Evolutionary conservation across 208 protist genomes (phyloP).

Genomic region (Acanthamoeba culbertsoni): DNA sequence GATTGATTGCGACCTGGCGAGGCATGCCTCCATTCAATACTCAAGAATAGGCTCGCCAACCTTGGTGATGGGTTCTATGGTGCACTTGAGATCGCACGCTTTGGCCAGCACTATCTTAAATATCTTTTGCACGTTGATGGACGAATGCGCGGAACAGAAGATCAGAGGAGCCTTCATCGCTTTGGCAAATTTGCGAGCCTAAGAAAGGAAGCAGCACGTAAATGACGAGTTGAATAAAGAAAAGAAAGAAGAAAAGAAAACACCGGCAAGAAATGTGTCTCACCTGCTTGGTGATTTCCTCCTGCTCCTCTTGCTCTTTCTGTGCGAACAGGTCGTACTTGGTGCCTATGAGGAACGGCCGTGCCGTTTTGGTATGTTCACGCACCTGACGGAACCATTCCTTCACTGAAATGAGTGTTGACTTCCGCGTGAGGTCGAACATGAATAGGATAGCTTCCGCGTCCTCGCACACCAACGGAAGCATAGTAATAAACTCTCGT

Average conservation of each 20-base stretch:
- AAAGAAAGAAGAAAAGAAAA: neutral
- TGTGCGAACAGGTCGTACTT: conserved; percentile 89
- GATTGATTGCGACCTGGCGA: no score
- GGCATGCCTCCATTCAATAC: no score
- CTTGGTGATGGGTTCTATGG: conserved; percentile 76
- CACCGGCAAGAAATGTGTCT: neutral
- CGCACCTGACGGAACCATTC: conserved; percentile 90
- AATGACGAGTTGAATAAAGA: no score
- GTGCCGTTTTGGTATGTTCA: conserved; percentile 75
- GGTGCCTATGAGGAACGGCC: conserved; percentile 89
- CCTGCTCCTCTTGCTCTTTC: conserved; percentile 81
- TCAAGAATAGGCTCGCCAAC: conserved; percentile 87
- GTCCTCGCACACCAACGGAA: conserved; percentile 91
- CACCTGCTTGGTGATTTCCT: conserved; percentile 83
- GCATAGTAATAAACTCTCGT: conserved; percentile 90
- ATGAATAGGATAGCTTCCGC: conserved; percentile 90
- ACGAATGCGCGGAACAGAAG: conserved; percentile 84
- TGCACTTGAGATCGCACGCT: conserved; percentile 86
- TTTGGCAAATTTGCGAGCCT: conserved; percentile 87
- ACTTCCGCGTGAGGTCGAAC: conserved; percentile 89
- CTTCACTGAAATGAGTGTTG: conserved; percentile 86
- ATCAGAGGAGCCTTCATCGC: conserved; percentile 91
- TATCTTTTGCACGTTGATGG: conserved; percentile 91
- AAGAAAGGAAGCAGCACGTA: neutral
- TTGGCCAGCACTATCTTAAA: conserved; percentile 91